phyloP scores from a whole-genome alignment of 441 rosid genomes.

The Arabidopsis hybrid region DNA sequence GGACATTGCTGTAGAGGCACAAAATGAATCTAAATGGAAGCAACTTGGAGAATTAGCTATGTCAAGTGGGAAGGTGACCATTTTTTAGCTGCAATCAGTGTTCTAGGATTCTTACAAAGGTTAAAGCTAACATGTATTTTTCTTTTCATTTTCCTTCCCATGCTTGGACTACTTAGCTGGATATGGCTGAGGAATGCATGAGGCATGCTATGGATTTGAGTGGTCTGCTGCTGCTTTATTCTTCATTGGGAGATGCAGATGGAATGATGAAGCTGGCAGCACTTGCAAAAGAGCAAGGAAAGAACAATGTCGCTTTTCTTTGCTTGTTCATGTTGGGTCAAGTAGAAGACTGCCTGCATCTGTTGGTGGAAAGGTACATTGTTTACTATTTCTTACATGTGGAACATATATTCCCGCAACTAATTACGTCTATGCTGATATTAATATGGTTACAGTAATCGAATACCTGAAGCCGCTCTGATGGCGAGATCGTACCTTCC shows the following conservation, averaged over 20 bases:
- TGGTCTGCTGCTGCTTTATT: slow-evolving; percentile 88
- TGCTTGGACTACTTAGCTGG: slow-evolving; percentile 63
- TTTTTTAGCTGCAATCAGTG: slow-evolving; percentile 33
- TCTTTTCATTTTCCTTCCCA: slow-evolving; percentile 26
- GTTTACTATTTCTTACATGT: slow-evolving; percentile 32
- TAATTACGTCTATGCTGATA: slow-evolving; percentile 38
- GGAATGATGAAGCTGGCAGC: slow-evolving; percentile 82
- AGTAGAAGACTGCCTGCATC: slow-evolving; percentile 92
- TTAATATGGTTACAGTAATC: slow-evolving; percentile 70
- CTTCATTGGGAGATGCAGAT: slow-evolving; percentile 94
- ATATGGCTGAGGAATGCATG: slow-evolving; percentile 99
- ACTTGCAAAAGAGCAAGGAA: slow-evolving; percentile 94
- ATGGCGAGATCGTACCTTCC: slow-evolving; percentile 99
- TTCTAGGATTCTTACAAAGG: slow-evolving; percentile 14
- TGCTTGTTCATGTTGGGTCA: slow-evolving; percentile 95
- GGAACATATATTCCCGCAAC: slow-evolving; percentile 24
- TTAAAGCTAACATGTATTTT: slow-evolving; percentile 19
- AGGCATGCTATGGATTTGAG: slow-evolving; percentile 88
- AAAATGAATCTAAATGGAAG: slow-evolving; percentile 96
- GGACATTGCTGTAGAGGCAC: slow-evolving; percentile 89
- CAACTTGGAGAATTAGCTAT: slow-evolving; percentile 97
- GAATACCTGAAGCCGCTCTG: slow-evolving; percentile 99
- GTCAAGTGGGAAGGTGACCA: slow-evolving; percentile 91
- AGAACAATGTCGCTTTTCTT: slow-evolving; percentile 88
- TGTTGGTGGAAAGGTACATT: slow-evolving; percentile 87